Percentiles rank a stretch among this genome's conserved stretches.
Evolutionary conservation across 441 rosid genomes (phyloP).

Genomic region (Gossypium laxum): DNA sequence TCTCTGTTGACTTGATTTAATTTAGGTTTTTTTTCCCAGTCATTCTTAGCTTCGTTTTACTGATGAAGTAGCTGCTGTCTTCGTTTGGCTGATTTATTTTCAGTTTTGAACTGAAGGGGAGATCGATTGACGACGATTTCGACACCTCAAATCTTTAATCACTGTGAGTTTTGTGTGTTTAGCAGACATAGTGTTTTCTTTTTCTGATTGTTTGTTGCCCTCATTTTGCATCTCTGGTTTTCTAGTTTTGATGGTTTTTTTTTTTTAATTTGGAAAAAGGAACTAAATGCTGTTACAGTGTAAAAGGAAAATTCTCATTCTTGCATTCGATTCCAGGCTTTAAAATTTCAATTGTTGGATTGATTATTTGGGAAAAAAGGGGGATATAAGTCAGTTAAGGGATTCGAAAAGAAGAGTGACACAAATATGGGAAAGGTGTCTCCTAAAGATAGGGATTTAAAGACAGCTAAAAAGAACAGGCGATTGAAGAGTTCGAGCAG

Average conservation of each 20-base stretch:
- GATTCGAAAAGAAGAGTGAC: background rate
- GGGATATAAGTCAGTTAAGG: background rate
- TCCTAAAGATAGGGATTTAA: conserved; percentile 37
- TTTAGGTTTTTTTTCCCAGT: background rate
- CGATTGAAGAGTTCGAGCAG: conserved; percentile 42
- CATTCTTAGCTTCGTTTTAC: too few relatives aligned
- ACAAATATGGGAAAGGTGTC: conserved; percentile 61
- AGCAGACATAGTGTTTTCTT: background rate
- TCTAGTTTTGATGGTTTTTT: background rate
- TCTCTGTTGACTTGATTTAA: background rate
- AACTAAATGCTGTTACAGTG: background rate
- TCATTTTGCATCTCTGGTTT: background rate
- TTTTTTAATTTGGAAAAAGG: background rate
- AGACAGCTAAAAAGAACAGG: conserved; percentile 43
- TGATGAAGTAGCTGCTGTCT: background rate
- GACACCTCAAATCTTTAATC: background rate
- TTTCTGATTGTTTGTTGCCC: background rate
- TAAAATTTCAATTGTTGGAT: conserved; percentile 21
- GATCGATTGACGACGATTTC: background rate
- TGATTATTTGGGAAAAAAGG: background rate
- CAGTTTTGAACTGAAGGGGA: background rate
- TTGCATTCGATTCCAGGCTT: conserved; percentile 10
- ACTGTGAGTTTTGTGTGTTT: conserved; percentile 8
- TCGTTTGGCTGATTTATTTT: background rate
- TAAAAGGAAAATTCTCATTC: background rate